A percentile compares a stretch with the other conserved stretches of the same genome.
These are phyloP conservation scores for Arachis monticola DNA, from an alignment of 331 rosid species.

Conservation along the genomic window DNA sequence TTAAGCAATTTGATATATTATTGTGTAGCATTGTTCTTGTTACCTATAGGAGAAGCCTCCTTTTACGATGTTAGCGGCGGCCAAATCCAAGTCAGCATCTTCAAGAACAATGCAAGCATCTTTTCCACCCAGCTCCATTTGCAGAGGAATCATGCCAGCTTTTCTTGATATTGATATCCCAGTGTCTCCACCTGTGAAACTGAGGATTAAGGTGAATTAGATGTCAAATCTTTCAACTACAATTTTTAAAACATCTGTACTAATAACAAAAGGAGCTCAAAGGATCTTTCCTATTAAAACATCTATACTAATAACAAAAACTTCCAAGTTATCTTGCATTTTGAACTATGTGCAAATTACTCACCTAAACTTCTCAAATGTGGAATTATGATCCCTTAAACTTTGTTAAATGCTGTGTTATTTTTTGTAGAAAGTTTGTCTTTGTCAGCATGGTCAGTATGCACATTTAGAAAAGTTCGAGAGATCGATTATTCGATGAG, in stretches of 20 bases:
- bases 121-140: conserved; percentile 91
- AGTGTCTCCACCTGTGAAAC: conserved; percentile 93
- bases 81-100: conserved; percentile 88
- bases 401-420: too few relatives aligned
- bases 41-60: conserved; percentile 95
- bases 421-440: too few relatives aligned
- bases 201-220: conserved; percentile 38
- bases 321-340: too few relatives aligned
- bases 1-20: not conserved
- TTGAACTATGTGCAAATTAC: too few relatives aligned
- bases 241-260: not conserved
- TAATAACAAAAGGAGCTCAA: not conserved
- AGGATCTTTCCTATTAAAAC: conserved; percentile 1
- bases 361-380: too few relatives aligned
- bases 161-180: conserved; percentile 81
- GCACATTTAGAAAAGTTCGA: too few relatives aligned
- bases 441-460: too few relatives aligned
- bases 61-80: conserved; percentile 72
- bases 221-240: conserved; percentile 2
- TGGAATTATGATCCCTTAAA: too few relatives aligned
- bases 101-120: conserved; percentile 94
- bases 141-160: conserved; percentile 89
- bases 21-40: not conserved
- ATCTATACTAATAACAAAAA: too few relatives aligned
- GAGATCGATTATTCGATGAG: too few relatives aligned